Conservation (phyloP, 139 green algal genomes). For the Picochlorum sp. region DNA sequence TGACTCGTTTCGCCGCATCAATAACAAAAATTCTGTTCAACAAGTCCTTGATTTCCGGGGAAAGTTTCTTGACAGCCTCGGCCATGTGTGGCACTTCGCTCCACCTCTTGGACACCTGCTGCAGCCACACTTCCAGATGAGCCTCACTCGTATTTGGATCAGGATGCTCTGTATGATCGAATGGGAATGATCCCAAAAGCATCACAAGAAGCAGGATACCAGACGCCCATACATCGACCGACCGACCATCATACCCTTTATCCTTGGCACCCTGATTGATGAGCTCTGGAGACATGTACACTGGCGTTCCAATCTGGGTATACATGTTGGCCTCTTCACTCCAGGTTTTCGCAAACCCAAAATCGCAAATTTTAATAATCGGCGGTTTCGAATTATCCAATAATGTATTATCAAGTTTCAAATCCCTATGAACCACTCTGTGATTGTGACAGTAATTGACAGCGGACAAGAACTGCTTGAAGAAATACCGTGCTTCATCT, state of each 20-base stretch:
- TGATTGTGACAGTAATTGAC: conserved; percentile 86
- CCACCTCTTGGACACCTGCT: conserved; percentile 45
- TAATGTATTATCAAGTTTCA: conserved; percentile 78
- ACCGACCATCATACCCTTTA: conserved; percentile 46
- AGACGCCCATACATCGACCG: conserved; percentile 65
- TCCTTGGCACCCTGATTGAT: conserved; percentile 36
- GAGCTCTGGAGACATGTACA: conserved; percentile 77
- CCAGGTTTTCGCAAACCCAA: conserved; percentile 63
- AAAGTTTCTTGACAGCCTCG: conserved; percentile 43
- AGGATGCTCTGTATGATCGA: conserved; percentile 52
- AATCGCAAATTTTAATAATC: conserved; percentile 75
- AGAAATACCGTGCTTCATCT: conserved; percentile 81
- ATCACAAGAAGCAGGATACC: conserved; percentile 76
- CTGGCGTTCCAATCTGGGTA: conserved; percentile 72
- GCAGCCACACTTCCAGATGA: conserved; percentile 51
- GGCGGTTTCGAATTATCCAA: conserved; percentile 59
- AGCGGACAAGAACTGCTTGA: conserved; percentile 79
- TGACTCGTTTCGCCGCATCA: conserved; percentile 56
- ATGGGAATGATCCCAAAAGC: conserved; percentile 70
- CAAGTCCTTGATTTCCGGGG: conserved; percentile 54
- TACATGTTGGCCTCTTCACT: conserved; percentile 60
- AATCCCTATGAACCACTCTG: conserved; percentile 70
- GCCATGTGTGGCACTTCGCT: conserved; percentile 48
- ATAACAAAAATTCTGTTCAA: conserved; percentile 67
- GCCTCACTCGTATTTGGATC: conserved; percentile 62